These are phyloP conservation scores for Murraya koenigii DNA, from an alignment of 345 rosid species.

Conservation along the genomic window DNA sequence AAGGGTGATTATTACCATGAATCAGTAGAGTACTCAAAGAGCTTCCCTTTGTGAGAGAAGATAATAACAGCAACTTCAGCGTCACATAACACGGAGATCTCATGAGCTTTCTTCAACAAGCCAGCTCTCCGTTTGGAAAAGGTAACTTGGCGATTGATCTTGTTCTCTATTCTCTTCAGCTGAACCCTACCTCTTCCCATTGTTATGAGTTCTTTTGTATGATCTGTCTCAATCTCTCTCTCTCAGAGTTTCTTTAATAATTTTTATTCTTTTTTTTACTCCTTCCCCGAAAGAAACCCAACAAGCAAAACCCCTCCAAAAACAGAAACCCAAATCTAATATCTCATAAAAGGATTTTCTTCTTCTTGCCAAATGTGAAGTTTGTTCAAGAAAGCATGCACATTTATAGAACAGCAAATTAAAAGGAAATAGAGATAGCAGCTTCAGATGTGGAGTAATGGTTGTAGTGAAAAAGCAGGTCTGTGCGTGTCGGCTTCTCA, in stretches of 20 bases:
- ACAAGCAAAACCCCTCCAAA: conserved; percentile 30
- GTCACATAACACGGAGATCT: conserved; percentile 76
- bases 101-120: conserved; percentile 79
- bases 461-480: conserved; percentile 3
- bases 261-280: not conserved
- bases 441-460: not conserved
- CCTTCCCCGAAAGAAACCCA: conserved; percentile 33
- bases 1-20: conserved; percentile 39
- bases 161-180: conserved; percentile 80
- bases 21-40: conserved; percentile 70
- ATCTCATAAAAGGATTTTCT: not conserved
- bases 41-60: conserved; percentile 78
- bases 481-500: conserved; percentile 26
- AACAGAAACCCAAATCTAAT: conserved; percentile 7
- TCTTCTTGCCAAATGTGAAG: conserved; percentile 22
- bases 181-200: conserved; percentile 95
- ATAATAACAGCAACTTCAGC: conserved; percentile 77
- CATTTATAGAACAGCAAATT: conserved; percentile 24
- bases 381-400: conserved; percentile 24
- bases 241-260: not conserved
- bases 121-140: conserved; percentile 77
- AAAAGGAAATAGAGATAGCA: not conserved
- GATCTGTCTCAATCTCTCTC: not conserved
- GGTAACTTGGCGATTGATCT: conserved; percentile 76
- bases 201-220: not conserved